phyloP scores from a whole-genome alignment of 2,329 filamentous ascomycete species.

The Verticillium nonalfalfae region DNA sequence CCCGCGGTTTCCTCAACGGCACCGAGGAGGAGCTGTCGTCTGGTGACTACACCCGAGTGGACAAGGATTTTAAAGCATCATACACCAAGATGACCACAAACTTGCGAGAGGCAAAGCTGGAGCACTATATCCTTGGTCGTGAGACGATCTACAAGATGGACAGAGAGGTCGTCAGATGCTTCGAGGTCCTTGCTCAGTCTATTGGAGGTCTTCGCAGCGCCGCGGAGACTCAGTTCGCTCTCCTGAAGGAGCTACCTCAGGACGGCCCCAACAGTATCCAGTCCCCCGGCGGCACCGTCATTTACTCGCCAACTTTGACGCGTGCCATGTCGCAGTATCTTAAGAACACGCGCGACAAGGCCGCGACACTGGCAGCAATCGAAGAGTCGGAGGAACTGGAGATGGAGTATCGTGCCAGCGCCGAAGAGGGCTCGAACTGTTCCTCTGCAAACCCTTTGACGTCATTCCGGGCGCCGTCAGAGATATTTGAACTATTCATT shows the following conservation, averaged over 20 bases:
- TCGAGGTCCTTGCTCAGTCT: conserved; percentile 80
- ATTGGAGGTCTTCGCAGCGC: conserved; percentile 88
- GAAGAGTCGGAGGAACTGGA: conserved; percentile 57
- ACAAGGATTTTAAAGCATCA: conserved; percentile 57
- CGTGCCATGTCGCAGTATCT: conserved; percentile 22
- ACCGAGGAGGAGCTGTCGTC: conserved; percentile 71
- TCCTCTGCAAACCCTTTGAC: conserved; percentile 12
- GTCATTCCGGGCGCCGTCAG: conserved; percentile 51
- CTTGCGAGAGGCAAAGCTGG: conserved; percentile 78
- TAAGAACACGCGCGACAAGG: conserved; percentile 36
- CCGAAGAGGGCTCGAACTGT: conserved; percentile 15
- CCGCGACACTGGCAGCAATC: conserved; percentile 50
- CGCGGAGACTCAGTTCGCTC: conserved; percentile 79
- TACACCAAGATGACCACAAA: conserved; percentile 69
- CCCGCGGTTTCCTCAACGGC: conserved; percentile 76
- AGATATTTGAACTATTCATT: conserved; percentile 92
- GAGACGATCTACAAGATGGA: conserved; percentile 77
- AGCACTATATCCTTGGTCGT: conserved; percentile 76
- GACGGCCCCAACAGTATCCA: conserved; percentile 20
- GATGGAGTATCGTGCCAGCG: conserved; percentile 29
- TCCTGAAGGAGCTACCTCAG: conserved; percentile 59
- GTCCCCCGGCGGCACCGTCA: conserved; percentile 21
- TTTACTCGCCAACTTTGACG: conserved; percentile 21
- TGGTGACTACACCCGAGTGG: conserved; percentile 56
- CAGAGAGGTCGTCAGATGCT: conserved; percentile 71